These are phyloP conservation scores for Exophiala phaeomuriformis DNA, from an alignment of 2,329 filamentous ascomycete genomes.

Conservation along the genomic window DNA sequence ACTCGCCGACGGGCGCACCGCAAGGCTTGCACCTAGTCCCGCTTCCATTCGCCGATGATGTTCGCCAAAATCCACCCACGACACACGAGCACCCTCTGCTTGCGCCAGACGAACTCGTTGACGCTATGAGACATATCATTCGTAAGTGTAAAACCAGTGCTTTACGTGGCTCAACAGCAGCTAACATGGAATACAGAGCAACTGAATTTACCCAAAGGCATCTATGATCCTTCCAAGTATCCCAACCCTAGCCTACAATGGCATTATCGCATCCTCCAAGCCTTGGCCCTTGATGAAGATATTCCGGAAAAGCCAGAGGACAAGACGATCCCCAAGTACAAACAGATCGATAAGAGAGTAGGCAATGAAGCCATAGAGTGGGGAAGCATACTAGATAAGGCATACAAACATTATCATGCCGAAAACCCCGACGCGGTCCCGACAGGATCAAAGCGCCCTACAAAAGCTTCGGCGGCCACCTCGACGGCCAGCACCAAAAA, in stretches of 20 bases:
- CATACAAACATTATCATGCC: conserved; percentile 42
- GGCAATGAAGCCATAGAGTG: conserved; percentile 73
- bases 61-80: conserved; percentile 65
- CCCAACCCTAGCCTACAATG: conserved; percentile 91
- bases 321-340: conserved; percentile 74
- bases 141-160: conserved; percentile 30
- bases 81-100: conserved; percentile 41
- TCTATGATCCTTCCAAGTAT: conserved; percentile 79
- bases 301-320: conserved; percentile 68
- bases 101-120: conserved; percentile 64
- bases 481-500: conserved; percentile 42
- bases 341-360: conserved; percentile 81
- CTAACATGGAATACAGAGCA: conserved; percentile 46
- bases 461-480: conserved; percentile 16
- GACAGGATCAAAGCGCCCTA: conserved; percentile 43
- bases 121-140: conserved; percentile 73
- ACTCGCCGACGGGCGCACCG: conserved; percentile 24
- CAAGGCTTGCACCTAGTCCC: conserved; percentile 52
- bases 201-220: conserved; percentile 75
- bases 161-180: neutral
- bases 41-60: conserved; percentile 81
- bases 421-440: conserved; percentile 37
- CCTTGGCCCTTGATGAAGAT: conserved; percentile 85
- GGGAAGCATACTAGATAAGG: conserved; percentile 59
- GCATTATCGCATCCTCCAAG: conserved; percentile 93